A percentile compares a stretch with the other conserved stretches of the same genome.
phyloP scores from a whole-genome alignment of 2,329 filamentous ascomycete genomes.

The Colletotrichum siamense region DNA sequence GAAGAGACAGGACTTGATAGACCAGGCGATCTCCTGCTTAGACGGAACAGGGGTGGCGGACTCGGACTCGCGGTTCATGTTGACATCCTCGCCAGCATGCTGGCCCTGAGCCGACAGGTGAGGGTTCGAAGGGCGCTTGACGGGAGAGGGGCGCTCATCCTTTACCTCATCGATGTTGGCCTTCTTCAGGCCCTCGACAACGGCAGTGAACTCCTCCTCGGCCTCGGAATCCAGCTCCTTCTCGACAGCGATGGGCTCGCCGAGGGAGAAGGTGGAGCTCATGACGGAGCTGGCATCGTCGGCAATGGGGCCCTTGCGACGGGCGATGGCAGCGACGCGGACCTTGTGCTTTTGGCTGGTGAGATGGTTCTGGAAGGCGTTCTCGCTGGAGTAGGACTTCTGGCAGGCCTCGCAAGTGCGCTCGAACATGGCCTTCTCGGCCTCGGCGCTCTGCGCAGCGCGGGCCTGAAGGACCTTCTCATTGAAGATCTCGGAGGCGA shows the following conservation, averaged over 20 bases:
- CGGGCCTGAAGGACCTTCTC: slow-evolving; percentile 95
- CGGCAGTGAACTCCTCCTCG: slow-evolving; percentile 77
- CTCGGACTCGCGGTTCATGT: slow-evolving; percentile 48
- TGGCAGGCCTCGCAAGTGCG: slow-evolving; percentile 81
- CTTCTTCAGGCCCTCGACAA: slow-evolving; percentile 79
- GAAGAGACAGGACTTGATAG: slow-evolving; percentile 76
- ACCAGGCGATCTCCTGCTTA: slow-evolving; percentile 41
- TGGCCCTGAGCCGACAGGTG: slow-evolving; percentile 45
- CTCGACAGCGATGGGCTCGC: slow-evolving; percentile 70
- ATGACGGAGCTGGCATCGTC: slow-evolving; percentile 81
- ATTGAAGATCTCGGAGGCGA: slow-evolving; percentile 90
- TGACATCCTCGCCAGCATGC: slow-evolving; percentile 43
- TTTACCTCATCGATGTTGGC: slow-evolving; percentile 65
- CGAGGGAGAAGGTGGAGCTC: slow-evolving; percentile 90
- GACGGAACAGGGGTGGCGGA: slow-evolving; percentile 42
- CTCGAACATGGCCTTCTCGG: slow-evolving; percentile 88
- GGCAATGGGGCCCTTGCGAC: slow-evolving; percentile 40
- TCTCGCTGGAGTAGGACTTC: slow-evolving; percentile 96
- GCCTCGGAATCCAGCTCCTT: slow-evolving; percentile 67
- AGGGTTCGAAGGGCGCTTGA: slow-evolving; percentile 61
- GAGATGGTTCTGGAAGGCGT: slow-evolving; percentile 92
- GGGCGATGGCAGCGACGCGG: slow-evolving; percentile 53
- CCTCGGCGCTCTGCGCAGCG: slow-evolving; percentile 81
- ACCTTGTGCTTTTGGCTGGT: slow-evolving; percentile 90
- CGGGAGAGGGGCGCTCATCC: slow-evolving; percentile 50